A percentile compares a stretch with the other conserved stretches of the same genome.
Conservation (phyloP, 2,329 filamentous ascomycete genomes). For the Verticillium albo-atrum region DNA sequence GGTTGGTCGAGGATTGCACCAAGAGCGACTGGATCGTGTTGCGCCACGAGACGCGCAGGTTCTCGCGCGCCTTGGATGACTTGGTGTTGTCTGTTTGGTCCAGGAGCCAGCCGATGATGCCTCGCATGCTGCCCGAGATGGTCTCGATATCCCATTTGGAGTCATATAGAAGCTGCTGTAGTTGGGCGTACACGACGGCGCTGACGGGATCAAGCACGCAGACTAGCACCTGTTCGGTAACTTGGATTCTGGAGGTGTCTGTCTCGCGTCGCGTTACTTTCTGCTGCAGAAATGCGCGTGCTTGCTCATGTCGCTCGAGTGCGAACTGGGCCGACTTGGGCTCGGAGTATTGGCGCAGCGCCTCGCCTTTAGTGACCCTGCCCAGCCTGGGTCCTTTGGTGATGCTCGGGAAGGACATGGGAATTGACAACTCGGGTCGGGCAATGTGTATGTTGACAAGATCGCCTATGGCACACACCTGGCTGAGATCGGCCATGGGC, state of each 20-base stretch:
- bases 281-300: constrained; percentile 20
- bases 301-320: constrained; percentile 28
- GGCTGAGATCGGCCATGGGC: constrained; percentile 26
- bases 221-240: constrained; percentile 19
- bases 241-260: constrained; percentile 15
- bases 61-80: background rate
- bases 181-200: constrained; percentile 18
- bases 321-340: constrained; percentile 28
- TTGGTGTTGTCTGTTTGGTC: background rate
- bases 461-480: constrained; percentile 28
- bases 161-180: constrained; percentile 22
- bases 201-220: constrained; percentile 17
- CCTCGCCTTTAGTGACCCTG: constrained; percentile 25
- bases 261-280: constrained; percentile 26
- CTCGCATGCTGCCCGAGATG: constrained; percentile 4
- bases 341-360: constrained; percentile 24
- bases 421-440: constrained; percentile 24
- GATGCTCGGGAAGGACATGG: constrained; percentile 28
- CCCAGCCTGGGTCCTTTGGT: constrained; percentile 24
- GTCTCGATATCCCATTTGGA: constrained; percentile 20
- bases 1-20: background rate
- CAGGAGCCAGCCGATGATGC: background rate
- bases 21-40: background rate
- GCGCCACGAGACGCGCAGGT: background rate
- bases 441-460: constrained; percentile 34